phyloP scores from a whole-genome alignment of 2,329 filamentous ascomycete species.

The Huntiella savannae region DNA sequence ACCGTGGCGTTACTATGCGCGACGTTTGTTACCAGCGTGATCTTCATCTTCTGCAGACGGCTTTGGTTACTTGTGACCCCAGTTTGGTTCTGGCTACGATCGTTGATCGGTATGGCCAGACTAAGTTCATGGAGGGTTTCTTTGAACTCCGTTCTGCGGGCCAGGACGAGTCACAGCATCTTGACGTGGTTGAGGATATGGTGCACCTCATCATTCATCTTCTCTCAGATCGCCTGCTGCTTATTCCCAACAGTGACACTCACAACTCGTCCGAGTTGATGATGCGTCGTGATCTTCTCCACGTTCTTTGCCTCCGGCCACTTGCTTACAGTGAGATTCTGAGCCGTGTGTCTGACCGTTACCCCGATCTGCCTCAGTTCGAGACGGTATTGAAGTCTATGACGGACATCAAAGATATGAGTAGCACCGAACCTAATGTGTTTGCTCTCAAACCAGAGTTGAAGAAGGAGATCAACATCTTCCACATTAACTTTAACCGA shows the following conservation, averaged over 20 bases:
- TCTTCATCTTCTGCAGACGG: slow-evolving; percentile 82
- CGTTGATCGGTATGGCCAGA: slow-evolving; percentile 78
- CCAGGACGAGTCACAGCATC: slow-evolving; percentile 70
- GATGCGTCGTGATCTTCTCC: slow-evolving; percentile 75
- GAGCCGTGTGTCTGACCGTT: slow-evolving; percentile 68
- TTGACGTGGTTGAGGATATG: slow-evolving; percentile 92
- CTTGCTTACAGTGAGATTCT: slow-evolving; percentile 86
- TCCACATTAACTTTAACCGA: slow-evolving; percentile 88
- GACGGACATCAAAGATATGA: slow-evolving; percentile 42
- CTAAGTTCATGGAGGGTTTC: slow-evolving; percentile 67
- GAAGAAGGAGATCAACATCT: slow-evolving; percentile 79
- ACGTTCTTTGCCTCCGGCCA: slow-evolving; percentile 90
- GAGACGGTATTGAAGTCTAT: slow-evolving; percentile 71
- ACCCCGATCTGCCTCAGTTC: slow-evolving; percentile 78
- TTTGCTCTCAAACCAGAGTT: slow-evolving; percentile 82
- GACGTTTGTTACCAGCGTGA: slow-evolving; percentile 91
- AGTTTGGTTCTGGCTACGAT: slow-evolving; percentile 72
- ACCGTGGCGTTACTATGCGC: slow-evolving; percentile 70
- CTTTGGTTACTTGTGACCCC: slow-evolving; percentile 69
- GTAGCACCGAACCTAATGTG: too few relatives aligned
- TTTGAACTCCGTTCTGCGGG: slow-evolving; percentile 54
- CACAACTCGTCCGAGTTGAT: slow-evolving; percentile 42
- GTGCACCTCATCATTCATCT: slow-evolving; percentile 82
- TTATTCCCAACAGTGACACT: slow-evolving; percentile 48
- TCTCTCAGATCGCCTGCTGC: slow-evolving; percentile 68